Conservation (phyloP, 805 yeast species). For the Kazachstania taianensis region DNA sequence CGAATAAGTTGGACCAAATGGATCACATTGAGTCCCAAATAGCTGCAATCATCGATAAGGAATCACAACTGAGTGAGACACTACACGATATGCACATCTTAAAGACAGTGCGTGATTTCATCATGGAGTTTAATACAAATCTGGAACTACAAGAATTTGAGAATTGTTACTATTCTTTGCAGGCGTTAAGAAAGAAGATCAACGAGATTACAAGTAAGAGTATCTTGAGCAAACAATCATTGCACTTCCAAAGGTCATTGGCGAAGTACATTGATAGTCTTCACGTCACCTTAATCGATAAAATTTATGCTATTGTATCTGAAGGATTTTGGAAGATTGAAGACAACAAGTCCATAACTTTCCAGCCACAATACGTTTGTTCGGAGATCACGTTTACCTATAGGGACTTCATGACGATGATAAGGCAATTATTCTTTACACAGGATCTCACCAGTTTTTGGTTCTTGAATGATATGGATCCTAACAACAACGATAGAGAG, state of each 20-base stretch:
- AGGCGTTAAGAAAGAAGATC: conserved; percentile 18
- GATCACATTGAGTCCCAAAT: no score
- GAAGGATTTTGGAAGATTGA: conserved; percentile 20
- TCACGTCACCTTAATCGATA: conserved; percentile 17
- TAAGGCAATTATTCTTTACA: conserved; percentile 13
- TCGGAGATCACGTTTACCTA: conserved; percentile 15
- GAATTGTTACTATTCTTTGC: conserved; percentile 26
- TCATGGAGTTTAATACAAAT: conserved; percentile 24
- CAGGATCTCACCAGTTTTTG: conserved; percentile 16
- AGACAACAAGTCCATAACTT: conserved; percentile 8
- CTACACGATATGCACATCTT: conserved; percentile 15
- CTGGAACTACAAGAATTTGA: conserved; percentile 23
- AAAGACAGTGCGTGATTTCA: conserved; percentile 14
- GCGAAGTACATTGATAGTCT: conserved; percentile 18
- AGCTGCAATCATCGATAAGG: neutral
- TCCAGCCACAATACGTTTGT: conserved; percentile 4
- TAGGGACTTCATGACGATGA: conserved; percentile 9
- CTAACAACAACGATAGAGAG: conserved; percentile 16
- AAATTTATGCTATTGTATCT: conserved; percentile 11
- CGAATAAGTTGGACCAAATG: no score
- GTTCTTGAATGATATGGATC: conserved; percentile 18
- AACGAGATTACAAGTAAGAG: conserved; percentile 9
- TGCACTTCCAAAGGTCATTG: conserved; percentile 23
- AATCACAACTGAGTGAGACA: conserved; percentile 9
- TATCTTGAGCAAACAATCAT: conserved; percentile 13